phyloP scores from a whole-genome alignment of 768 basidiomycete genomes.

The Lanmaoa pseudosensibilis region DNA sequence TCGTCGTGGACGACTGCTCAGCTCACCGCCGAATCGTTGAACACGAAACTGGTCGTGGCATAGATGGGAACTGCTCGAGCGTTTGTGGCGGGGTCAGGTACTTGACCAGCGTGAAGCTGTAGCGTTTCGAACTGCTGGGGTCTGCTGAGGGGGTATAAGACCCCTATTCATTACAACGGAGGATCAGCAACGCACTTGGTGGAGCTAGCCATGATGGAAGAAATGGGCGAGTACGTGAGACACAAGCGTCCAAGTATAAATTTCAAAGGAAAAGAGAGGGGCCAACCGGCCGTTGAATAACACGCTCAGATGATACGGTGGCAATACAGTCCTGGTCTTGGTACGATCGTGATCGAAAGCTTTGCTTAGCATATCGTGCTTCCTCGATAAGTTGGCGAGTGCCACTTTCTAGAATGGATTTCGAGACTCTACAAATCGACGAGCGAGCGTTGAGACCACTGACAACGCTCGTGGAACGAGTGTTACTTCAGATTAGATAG shows the following conservation, averaged over 20 bases:
- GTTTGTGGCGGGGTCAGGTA: constrained; percentile 59
- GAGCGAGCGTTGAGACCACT: neutral
- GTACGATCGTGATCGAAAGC: neutral
- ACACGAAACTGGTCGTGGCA: constrained; percentile 68
- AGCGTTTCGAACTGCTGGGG: constrained; percentile 68
- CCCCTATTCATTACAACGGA: neutral
- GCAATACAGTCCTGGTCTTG: neutral
- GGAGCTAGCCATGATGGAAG: neutral
- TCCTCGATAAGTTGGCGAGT: neutral
- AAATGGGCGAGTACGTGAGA: neutral
- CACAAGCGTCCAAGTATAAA: neutral
- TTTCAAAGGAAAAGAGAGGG: neutral
- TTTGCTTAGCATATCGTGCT: neutral
- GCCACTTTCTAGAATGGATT: neutral
- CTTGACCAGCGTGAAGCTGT: constrained; percentile 75
- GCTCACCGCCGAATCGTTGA: constrained; percentile 60
- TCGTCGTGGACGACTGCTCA: too few relatives aligned
- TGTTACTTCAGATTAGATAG: neutral
- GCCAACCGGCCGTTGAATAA: neutral
- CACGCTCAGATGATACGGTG: neutral
- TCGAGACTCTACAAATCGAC: neutral
- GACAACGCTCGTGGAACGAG: neutral
- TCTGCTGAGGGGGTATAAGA: neutral
- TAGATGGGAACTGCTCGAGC: constrained; percentile 81
- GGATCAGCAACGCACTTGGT: constrained; percentile 1